These are phyloP conservation scores for Sphaceloma murrayae DNA, from an alignment of 2,329 filamentous ascomycete species.

Conservation along the genomic window DNA sequence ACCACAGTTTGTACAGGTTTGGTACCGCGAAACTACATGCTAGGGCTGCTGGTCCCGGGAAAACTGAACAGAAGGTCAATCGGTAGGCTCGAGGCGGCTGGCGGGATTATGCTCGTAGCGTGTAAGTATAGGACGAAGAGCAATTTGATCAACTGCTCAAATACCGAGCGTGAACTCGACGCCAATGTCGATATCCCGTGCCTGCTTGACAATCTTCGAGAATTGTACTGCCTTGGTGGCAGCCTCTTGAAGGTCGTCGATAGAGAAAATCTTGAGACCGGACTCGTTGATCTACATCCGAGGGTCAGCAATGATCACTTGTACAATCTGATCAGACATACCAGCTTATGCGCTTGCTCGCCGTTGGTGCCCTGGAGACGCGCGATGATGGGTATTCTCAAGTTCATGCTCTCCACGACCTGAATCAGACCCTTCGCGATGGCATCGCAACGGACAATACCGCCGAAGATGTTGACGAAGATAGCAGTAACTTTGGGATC, in stretches of 20 bases:
- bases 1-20: slow-evolving; percentile 7
- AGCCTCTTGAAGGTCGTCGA: slow-evolving; percentile 92
- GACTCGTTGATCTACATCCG: slow-evolving; percentile 71
- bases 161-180: slow-evolving; percentile 94
- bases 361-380: slow-evolving; percentile 98
- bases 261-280: slow-evolving; percentile 98
- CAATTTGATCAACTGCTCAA: slow-evolving; percentile 40
- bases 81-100: slow-evolving; percentile 13
- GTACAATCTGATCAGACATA: slow-evolving; percentile 30
- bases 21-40: slow-evolving; percentile 10
- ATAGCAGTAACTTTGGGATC: slow-evolving; percentile 97
- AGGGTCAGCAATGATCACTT: not conserved
- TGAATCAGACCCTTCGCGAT: slow-evolving; percentile 94
- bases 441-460: slow-evolving; percentile 94
- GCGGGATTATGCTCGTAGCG: slow-evolving; percentile 9
- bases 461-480: slow-evolving; percentile 99
- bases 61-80: not conserved
- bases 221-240: slow-evolving; percentile 98
- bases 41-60: slow-evolving; percentile 2
- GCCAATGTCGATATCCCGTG: slow-evolving; percentile 92
- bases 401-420: slow-evolving; percentile 87
- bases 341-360: slow-evolving; percentile 77
- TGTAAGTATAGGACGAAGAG: slow-evolving; percentile 13
- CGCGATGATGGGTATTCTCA: slow-evolving; percentile 93
- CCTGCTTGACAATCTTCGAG: slow-evolving; percentile 98